phyloP scores from a whole-genome alignment of 305 asterid genomes.

The Andrographis paniculata region DNA sequence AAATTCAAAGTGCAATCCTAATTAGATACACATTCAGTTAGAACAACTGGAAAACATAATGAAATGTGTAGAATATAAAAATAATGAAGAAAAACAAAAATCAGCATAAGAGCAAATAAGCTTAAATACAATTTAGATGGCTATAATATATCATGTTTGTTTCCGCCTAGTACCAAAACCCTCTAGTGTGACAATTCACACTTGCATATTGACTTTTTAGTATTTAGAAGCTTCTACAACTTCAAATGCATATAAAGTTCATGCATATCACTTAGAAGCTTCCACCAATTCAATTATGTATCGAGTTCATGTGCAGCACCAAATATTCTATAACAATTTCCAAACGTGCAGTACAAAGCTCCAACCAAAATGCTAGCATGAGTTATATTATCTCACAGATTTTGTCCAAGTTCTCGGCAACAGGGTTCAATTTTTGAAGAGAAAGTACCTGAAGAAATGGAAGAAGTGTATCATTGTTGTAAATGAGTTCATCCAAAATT shows the following conservation, averaged over 20 bases:
- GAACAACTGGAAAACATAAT: background rate
- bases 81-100: background rate
- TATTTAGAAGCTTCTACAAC: no score
- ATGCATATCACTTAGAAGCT: no score
- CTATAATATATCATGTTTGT: background rate
- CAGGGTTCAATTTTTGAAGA: conserved; percentile 13
- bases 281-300: no score
- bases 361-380: conserved; percentile 4
- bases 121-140: conserved; percentile 7
- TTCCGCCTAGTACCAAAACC: no score
- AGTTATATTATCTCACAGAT: background rate
- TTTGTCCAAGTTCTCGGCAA: background rate
- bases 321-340: no score
- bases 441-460: conserved; percentile 68
- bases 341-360: background rate
- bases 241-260: no score
- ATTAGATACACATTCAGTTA: conserved; percentile 11
- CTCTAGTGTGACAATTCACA: no score
- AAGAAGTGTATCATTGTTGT: conserved; percentile 38
- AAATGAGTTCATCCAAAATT: conserved; percentile 70
- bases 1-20: conserved; percentile 12
- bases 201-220: no score
- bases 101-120: conserved; percentile 3
- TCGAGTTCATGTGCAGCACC: no score
- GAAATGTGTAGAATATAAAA: background rate